A percentile compares a stretch with the other conserved stretches of the same genome.
Evolutionary conservation across 2,329 filamentous ascomycete species (phyloP).

Genomic region (Ceratocystis destructans): DNA sequence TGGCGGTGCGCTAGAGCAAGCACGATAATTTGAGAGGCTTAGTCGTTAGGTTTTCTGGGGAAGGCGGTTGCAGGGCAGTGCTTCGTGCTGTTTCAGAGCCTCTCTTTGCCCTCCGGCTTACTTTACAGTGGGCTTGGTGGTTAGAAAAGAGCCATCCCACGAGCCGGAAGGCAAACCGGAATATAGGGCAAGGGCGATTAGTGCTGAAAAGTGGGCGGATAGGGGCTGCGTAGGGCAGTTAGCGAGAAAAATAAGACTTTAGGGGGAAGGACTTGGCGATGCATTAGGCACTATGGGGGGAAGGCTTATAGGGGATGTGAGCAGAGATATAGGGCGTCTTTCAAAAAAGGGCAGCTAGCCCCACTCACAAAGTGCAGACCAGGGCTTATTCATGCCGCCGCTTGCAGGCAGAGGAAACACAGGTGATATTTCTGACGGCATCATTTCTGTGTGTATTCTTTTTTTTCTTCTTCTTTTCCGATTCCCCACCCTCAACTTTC

Average conservation of each 20-base stretch:
- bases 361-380: not conserved
- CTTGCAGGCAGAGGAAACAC: not conserved
- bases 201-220: not conserved
- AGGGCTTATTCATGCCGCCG: not conserved
- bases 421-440: too few species aligned
- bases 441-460: too few species aligned
- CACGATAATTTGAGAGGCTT: not conserved
- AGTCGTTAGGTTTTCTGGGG: not conserved
- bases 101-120: not conserved
- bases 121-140: not conserved
- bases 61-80: not conserved
- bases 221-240: not conserved
- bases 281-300: not conserved
- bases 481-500: too few species aligned
- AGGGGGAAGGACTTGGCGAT: not conserved
- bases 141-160: not conserved
- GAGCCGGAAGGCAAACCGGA: not conserved
- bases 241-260: not conserved
- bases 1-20: not conserved
- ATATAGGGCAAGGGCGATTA: not conserved
- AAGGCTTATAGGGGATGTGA: not conserved
- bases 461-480: too few species aligned
- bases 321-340: not conserved
- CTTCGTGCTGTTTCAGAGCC: not conserved
- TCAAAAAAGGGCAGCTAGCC: not conserved